phyloP scores from a whole-genome alignment of 2,329 filamentous ascomycete genomes.

The Neocatenulostroma microsporum region DNA sequence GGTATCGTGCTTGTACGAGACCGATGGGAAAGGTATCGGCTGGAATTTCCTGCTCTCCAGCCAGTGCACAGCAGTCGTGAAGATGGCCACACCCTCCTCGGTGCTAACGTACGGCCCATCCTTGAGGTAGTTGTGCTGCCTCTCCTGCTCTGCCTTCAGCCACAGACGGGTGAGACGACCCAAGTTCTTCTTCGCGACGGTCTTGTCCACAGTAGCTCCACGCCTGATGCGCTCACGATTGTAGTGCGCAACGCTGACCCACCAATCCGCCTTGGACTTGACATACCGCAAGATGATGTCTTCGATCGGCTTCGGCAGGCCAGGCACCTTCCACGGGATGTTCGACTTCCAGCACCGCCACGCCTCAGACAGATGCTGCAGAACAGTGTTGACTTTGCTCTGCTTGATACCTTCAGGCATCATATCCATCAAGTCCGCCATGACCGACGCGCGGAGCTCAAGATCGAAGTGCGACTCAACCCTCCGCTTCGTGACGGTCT shows the following conservation, averaged over 20 bases:
- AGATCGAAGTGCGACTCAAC: conserved; percentile 98
- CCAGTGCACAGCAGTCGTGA: conserved; percentile 98
- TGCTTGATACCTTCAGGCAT: conserved; percentile 99
- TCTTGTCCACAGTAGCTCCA: conserved; percentile 97
- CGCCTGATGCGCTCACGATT: conserved; percentile 94
- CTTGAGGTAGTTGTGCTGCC: conserved; percentile 99
- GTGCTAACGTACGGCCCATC: conserved; percentile 97
- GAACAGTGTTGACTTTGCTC: conserved; percentile 96
- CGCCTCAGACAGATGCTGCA: conserved; percentile 94
- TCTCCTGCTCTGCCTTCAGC: conserved; percentile 96
- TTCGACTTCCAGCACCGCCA: conserved; percentile 99
- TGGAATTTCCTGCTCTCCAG: conserved; percentile 97
- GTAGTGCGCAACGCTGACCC: conserved; percentile 98
- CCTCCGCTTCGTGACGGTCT: conserved; percentile 98
- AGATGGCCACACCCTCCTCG: conserved; percentile 96
- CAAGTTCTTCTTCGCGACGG: conserved; percentile 97
- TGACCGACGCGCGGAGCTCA: conserved; percentile 92
- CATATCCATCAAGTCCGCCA: conserved; percentile 99
- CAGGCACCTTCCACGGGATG: conserved; percentile 98
- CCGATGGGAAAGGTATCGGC: conserved; percentile 95
- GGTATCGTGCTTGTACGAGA: conserved; percentile 98
- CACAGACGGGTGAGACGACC: conserved; percentile 89
- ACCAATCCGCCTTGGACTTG: conserved; percentile 99
- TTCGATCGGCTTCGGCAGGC: conserved; percentile 90
- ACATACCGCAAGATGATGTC: conserved; percentile 98